Percentiles rank a stretch among this genome's conserved stretches.
These are phyloP conservation scores for Amanita pseudoporphyria DNA, from an alignment of 768 basidiomycete genomes.

Conservation along the genomic window DNA sequence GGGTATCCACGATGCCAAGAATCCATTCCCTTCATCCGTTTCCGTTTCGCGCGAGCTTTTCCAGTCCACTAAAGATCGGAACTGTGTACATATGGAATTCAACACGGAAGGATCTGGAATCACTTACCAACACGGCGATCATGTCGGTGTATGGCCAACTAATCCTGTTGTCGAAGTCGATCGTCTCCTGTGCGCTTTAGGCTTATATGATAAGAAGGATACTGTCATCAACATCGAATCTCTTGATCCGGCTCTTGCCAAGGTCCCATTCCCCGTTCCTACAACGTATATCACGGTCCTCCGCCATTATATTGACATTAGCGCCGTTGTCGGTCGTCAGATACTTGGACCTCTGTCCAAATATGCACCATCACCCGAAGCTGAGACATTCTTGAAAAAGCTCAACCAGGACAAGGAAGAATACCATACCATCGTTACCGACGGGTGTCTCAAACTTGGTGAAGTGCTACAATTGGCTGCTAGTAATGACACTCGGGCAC, in stretches of 20 bases:
- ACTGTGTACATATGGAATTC: slow-evolving; percentile 93
- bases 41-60: slow-evolving; percentile 76
- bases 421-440: slow-evolving; percentile 66
- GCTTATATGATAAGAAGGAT: slow-evolving; percentile 73
- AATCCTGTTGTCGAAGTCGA: slow-evolving; percentile 91
- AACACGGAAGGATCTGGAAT: slow-evolving; percentile 92
- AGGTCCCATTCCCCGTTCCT: slow-evolving; percentile 97
- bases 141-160: slow-evolving; percentile 94
- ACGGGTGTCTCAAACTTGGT: slow-evolving; percentile 84
- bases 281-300: slow-evolving; percentile 91
- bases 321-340: slow-evolving; percentile 90
- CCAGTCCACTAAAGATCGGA: slow-evolving; percentile 58
- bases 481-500: slow-evolving; percentile 55
- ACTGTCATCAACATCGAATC: slow-evolving; percentile 87
- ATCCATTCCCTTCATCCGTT: slow-evolving; percentile 88
- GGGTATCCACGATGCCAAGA: slow-evolving; percentile 97
- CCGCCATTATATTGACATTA: slow-evolving; percentile 95
- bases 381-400: slow-evolving; percentile 61
- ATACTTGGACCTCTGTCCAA: slow-evolving; percentile 81
- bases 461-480: slow-evolving; percentile 90
- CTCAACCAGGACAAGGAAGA: slow-evolving; percentile 84
- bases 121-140: slow-evolving; percentile 98
- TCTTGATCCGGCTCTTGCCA: slow-evolving; percentile 95
- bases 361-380: slow-evolving; percentile 76
- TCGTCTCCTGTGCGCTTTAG: slow-evolving; percentile 78